These are phyloP conservation scores for Beta lomatogona DNA, from an alignment of 179 eudicot species.

Conservation along the genomic window DNA sequence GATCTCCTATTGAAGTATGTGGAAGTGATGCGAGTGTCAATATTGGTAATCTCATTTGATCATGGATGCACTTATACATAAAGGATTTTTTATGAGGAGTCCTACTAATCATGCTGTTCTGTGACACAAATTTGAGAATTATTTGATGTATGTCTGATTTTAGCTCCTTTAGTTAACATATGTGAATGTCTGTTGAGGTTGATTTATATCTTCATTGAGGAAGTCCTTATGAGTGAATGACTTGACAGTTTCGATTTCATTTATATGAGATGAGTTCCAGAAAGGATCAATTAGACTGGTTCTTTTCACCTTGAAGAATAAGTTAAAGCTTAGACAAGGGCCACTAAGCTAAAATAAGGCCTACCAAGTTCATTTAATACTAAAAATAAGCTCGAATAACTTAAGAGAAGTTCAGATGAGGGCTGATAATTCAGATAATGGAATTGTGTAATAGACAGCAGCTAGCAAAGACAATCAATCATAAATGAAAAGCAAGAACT, in stretches of 20 bases:
- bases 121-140: not conserved
- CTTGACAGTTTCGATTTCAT: not conserved
- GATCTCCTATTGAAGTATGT: not conserved
- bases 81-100: not conserved
- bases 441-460: too few species aligned
- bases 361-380: not conserved
- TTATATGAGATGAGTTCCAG: not conserved
- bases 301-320: not conserved
- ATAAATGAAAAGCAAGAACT: not conserved
- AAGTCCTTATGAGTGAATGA: not conserved
- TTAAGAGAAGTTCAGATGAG: not conserved
- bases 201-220: not conserved
- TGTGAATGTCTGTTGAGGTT: too few species aligned
- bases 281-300: not conserved
- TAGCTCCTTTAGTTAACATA: not conserved
- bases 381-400: not conserved
- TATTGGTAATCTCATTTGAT: not conserved
- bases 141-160: not conserved
- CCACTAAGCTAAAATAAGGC: not conserved
- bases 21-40: not conserved
- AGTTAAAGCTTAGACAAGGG: not conserved
- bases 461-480: too few species aligned
- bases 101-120: not conserved
- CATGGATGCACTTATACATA: not conserved
- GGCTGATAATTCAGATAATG: not conserved